Percentiles rank a stretch among this genome's conserved stretches.
Evolutionary conservation across 345 rosid species (phyloP).

Genomic region (Syzygium jambos): DNA sequence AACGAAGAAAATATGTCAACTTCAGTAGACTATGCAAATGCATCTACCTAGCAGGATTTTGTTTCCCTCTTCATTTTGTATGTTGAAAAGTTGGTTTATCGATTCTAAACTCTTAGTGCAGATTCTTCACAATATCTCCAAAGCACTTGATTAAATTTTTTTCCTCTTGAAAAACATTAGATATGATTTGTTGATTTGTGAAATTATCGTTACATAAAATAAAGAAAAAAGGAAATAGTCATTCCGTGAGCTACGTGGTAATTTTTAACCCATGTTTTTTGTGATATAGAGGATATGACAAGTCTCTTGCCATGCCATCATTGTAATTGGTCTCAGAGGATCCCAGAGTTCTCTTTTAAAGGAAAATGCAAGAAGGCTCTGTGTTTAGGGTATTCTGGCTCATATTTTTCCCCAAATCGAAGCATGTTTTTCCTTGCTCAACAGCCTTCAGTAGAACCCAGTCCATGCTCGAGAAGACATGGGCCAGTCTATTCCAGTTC

Average conservation of each 20-base stretch:
- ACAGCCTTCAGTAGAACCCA: constrained; percentile 7
- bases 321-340: constrained; percentile 40
- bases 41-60: background rate
- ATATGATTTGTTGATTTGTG: background rate
- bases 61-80: background rate
- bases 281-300: constrained; percentile 39
- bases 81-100: background rate
- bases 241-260: background rate
- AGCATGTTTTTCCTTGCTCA: constrained; percentile 17
- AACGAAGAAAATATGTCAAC: background rate
- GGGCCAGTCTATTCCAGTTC: constrained; percentile 32
- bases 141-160: background rate
- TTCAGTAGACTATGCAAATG: background rate
- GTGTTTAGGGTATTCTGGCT: constrained; percentile 18
- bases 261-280: background rate
- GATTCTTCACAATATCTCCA: background rate
- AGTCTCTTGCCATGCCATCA: constrained; percentile 49
- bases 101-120: background rate
- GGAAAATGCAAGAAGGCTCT: constrained; percentile 32
- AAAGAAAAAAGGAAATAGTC: background rate
- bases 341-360: constrained; percentile 21
- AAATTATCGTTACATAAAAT: background rate
- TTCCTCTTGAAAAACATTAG: background rate
- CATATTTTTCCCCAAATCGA: constrained; percentile 18
- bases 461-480: constrained; percentile 13